Evolutionary conservation across 441 rosid genomes (phyloP).

Genomic region (Populus hybrid): DNA sequence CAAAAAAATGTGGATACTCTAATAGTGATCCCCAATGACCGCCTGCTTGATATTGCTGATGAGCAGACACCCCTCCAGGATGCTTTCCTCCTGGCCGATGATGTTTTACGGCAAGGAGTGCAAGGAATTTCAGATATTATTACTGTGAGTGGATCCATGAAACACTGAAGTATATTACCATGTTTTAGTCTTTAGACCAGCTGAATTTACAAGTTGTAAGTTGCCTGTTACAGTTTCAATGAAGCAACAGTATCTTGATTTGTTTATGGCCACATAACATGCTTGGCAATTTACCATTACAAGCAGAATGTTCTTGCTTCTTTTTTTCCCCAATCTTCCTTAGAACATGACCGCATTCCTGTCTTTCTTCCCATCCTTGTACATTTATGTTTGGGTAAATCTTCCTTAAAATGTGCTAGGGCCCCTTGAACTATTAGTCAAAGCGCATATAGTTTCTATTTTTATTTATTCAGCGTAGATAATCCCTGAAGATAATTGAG

Average conservation of each 20-base stretch:
- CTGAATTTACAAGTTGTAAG: background rate
- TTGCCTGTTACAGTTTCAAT: background rate
- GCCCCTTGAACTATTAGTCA: too few species aligned
- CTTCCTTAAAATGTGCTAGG: too few species aligned
- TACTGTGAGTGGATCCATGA: slow-evolving; percentile 53
- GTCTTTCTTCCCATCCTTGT: too few species aligned
- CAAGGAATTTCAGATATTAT: slow-evolving; percentile 98
- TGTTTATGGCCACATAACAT: background rate
- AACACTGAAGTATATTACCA: background rate
- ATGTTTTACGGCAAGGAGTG: slow-evolving; percentile 96
- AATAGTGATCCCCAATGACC: slow-evolving; percentile 94
- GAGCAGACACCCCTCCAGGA: slow-evolving; percentile 98
- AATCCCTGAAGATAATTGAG: too few species aligned
- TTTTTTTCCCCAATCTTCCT: too few species aligned
- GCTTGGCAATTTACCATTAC: background rate
- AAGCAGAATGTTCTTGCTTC: background rate
- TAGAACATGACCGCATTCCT: too few species aligned
- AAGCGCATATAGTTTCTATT: too few species aligned
- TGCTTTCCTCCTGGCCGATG: slow-evolving; percentile 98
- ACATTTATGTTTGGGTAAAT: background rate
- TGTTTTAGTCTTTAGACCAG: background rate
- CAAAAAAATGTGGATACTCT: slow-evolving; percentile 95
- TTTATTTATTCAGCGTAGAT: too few species aligned
- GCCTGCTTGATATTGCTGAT: slow-evolving; percentile 92
- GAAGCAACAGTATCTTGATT: background rate